Evolutionary conservation across 2,329 filamentous ascomycete genomes (phyloP), one percentile per base, ranked within the genome.

Genomic region (Stagonosporopsis cucurbitacearum): DNA sequence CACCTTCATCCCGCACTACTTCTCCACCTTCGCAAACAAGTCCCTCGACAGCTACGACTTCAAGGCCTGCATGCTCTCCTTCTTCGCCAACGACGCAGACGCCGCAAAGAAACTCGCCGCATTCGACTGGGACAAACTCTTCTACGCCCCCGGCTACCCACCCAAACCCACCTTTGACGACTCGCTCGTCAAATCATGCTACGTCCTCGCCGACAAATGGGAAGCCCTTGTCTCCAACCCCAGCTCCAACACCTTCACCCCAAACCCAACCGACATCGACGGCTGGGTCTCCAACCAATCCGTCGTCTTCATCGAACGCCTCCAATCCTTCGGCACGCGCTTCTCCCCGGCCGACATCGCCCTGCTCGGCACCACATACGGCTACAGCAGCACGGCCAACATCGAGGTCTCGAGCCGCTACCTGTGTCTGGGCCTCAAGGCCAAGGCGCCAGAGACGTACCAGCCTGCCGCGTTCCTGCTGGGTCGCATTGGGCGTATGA

Each of bases 1-100:
- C 81, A 89, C 87, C 66, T 99, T 98, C 77, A 97, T 98, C 70
- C 92, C 93, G 15, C 88, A 96, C 77, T 97, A 98, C 80, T 98
- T 98, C 75, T 87, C 84, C 26, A 91, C 85, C 35, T 98, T 89
- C 85, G 87, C 90, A 54, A 85, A 86, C 70, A 94, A 92, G 76
- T 96, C 92, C 2, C 83, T 99, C 7, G 92, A 97, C 77, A 96
- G 91, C 2, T 96, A 90, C 67, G 91, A 98, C 70, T 99, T 99
- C 84, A 96, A 94, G 74, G 82, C 88, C 45, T 96, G 91, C 0
- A 88, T 97, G 48, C 74, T 96, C 32, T 85, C 90, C 60, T 98
- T 96, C 81, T 98, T 97, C 75, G 80, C 84, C 56, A 78, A 78
- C 2, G 90, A 96, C 68, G 78, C 83, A 2, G 82, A 84, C 25